Conservation (phyloP, 139 green algal species). For the Desmodesmus armatus region DNA sequence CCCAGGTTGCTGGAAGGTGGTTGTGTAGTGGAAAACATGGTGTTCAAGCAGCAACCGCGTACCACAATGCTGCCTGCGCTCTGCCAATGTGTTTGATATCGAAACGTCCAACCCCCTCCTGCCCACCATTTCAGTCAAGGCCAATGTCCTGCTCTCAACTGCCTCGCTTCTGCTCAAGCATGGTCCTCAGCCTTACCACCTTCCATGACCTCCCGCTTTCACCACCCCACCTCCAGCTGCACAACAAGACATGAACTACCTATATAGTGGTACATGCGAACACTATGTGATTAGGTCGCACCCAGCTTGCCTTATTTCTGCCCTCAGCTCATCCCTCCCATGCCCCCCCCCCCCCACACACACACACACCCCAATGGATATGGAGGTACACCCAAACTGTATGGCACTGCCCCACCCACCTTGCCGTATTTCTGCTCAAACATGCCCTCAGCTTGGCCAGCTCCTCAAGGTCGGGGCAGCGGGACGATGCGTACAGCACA, state of each 20-base stretch:
- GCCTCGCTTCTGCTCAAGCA: too few species aligned
- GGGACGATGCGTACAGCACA: constrained; percentile 48
- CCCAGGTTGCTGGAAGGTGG: neutral
- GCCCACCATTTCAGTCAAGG: too few species aligned
- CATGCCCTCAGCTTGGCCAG: constrained; percentile 65
- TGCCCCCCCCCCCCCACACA: neutral
- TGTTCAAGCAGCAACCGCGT: neutral
- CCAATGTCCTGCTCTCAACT: too few species aligned
- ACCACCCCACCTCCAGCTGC: too few species aligned
- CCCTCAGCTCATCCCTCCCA: neutral
- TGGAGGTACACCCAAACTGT: too few species aligned
- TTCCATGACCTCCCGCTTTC: too few species aligned
- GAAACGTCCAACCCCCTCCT: too few species aligned
- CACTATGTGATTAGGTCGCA: neutral
- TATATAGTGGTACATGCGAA: neutral
- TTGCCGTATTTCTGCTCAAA: constrained; percentile 75
- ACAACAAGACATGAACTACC: too few species aligned
- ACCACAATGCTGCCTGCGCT: too few species aligned
- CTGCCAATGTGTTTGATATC: too few species aligned
- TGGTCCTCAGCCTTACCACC: too few species aligned
- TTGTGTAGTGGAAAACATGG: neutral
- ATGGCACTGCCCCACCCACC: neutral
- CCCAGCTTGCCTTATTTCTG: neutral
- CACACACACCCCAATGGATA: neutral
- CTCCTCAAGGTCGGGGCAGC: constrained; percentile 76